Evolutionary conservation across 2,329 filamentous ascomycete genomes (phyloP), one percentile per base, ranked within the genome.

Genomic region (Ascochyta rabiei): DNA sequence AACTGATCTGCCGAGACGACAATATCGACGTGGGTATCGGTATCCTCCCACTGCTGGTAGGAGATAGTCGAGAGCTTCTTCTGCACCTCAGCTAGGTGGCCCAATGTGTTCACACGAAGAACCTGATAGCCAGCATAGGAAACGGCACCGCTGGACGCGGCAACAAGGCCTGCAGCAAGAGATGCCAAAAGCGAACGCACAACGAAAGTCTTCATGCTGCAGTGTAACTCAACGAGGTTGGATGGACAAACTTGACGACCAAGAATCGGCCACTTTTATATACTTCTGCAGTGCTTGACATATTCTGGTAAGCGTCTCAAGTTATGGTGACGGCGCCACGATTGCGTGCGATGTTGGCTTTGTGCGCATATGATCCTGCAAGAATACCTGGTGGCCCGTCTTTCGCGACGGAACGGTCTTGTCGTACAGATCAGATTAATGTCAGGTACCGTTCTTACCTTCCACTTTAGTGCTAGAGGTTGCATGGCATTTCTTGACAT

Each of bases 41-140:
- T 48, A 21, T 57, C 51, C 18, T 74, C 72, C 75, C 75, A 77
- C 35, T 67, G 59, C 18, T 73, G 63, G 26, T 76, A 69, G 6
- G 65, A 54, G 4, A 79, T 63, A 10, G 65, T 63, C 13, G 69
- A 62, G 33, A 79, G 69, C 35, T 75, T 69, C 16, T 67, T 55
- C 41, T 70, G 62, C 5, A 77, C 62, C 24, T 60, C 56, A 13
- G 60, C 59, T 1, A 74, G 58, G 28, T 76, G 67, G 8, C 68
- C 58, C 13, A 67, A 62, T 12, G 71, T 66, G 15, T 72, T 65
- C 23, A 77, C 66, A 12, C 74, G 72, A 38, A 76, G 61, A 30
- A 76, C 75, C 53, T 75, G 69, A 45, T 72, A 72, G 31, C 76
- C 75, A 56, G 73, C 67, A 59, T 79, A 77, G 48, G 65, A 59